phyloP scores from a whole-genome alignment of 2,329 filamentous ascomycete species.

The Botrytis squamosa region DNA sequence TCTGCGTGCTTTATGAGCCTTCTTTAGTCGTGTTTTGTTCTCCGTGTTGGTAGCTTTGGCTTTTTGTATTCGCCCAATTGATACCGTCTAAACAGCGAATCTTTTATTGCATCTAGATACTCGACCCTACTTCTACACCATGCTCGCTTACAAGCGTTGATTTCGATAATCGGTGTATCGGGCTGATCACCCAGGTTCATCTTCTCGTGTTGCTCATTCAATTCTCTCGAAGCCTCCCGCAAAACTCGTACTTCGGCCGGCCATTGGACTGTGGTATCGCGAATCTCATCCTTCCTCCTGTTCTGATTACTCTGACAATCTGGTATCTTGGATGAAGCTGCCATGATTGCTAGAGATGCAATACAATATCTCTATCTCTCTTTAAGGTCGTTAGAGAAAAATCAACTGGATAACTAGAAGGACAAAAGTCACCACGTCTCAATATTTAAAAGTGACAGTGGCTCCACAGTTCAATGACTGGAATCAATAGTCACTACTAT shows the following conservation, averaged over 20 bases:
- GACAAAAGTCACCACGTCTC: neutral
- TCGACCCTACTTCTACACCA: neutral
- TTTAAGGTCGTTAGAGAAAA: neutral
- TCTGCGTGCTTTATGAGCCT: neutral
- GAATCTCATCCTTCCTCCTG: neutral
- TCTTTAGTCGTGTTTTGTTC: no score
- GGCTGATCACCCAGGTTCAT: neutral
- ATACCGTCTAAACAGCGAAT: neutral
- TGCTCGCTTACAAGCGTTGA: neutral
- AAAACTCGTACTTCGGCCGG: neutral
- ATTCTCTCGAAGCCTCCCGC: neutral
- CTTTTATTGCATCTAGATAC: neutral
- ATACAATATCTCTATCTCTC: neutral
- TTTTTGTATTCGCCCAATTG: neutral
- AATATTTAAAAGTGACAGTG: neutral
- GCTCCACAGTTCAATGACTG: neutral
- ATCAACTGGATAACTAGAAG: neutral
- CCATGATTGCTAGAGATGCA: neutral
- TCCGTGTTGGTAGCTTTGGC: neutral
- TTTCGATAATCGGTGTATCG: neutral
- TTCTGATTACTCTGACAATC: neutral
- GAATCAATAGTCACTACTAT: no score
- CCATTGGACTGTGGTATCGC: neutral
- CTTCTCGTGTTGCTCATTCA: neutral
- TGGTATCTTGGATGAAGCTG: neutral